phyloP scores from a whole-genome alignment of 331 rosid genomes.

The Spiraea crenata region DNA sequence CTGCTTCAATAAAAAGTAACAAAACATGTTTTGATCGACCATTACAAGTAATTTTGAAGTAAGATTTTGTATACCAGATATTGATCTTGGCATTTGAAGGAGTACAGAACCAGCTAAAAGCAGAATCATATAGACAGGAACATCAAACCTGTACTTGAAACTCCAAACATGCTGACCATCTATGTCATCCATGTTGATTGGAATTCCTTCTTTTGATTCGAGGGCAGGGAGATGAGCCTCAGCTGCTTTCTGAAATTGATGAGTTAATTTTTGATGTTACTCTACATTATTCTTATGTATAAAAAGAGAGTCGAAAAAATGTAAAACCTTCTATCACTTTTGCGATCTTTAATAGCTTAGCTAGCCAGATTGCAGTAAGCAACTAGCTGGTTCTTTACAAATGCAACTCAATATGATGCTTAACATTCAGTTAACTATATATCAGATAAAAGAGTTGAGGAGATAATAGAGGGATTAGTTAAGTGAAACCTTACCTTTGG shows the following conservation, averaged over 20 bases:
- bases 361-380: not conserved
- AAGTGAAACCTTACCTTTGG: constrained; percentile 62
- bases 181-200: constrained; percentile 74
- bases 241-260: constrained; percentile 68
- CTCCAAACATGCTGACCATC: constrained; percentile 86
- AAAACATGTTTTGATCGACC: not conserved
- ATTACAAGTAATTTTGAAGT: not conserved
- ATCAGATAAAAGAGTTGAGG: not conserved
- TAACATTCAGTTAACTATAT: not conserved
- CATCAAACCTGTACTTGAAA: constrained; percentile 84
- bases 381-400: not conserved
- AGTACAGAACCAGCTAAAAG: no score
- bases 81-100: no score
- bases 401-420: not conserved
- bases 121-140: not conserved
- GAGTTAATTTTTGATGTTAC: not conserved
- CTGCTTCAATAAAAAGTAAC: constrained; percentile 34
- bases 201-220: constrained; percentile 79
- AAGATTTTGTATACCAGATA: no score
- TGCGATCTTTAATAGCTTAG: not conserved
- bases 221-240: constrained; percentile 79
- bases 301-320: not conserved
- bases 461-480: not conserved
- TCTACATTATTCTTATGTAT: not conserved
- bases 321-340: not conserved